Evolutionary conservation across 2,329 filamentous ascomycete species (phyloP), one percentile per base, ranked within the genome.

Genomic region (Neofusicoccum sp.): DNA sequence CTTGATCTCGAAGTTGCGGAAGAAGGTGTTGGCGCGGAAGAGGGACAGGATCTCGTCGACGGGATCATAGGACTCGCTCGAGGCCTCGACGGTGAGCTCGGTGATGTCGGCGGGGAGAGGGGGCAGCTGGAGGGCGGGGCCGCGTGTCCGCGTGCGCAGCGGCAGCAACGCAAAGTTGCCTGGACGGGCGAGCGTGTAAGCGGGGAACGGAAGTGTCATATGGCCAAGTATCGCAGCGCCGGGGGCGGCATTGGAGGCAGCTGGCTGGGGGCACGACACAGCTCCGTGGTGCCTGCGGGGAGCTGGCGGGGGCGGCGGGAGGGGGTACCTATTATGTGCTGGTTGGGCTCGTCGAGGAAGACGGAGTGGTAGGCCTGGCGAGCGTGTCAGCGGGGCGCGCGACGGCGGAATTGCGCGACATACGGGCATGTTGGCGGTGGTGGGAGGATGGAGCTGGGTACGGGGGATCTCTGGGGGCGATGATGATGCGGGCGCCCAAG

Each of bases 1-100:
- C 80, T 97, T 94, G 82, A 98, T 96, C 84, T 98, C 95, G 73
- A 99, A 99, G 85, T 98, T 99, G 73, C 95, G 91, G 85, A 98
- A 99, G 80, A 99, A 94, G 65, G 94, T 97, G 83, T 99, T 98
- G 72, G 95, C 94, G 68, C 95, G 92, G 85, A 98, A 99, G 56
- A 98, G 86, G 11, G 89, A 85, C 62, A 99, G 85, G 58, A 96
- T 88, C 83, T 99, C 95, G 80, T 99, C 95, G 62, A 98, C 86
- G 66, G 95, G 91, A 81, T 99, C 95, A 84, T 98, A 98, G 73
- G 90, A 93, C 78, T 97, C 92, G 78, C 87, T 89, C 77, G 95
- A 92, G 56, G 93, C 89, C 77, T 97, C 92, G 71, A 83, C 77
- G 66, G 78, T 81, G 65, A 82, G 76, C 67, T 83, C 80, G 83